Conservation (phyloP, 2,329 filamentous ascomycete genomes). For the Penicillium sp. region DNA sequence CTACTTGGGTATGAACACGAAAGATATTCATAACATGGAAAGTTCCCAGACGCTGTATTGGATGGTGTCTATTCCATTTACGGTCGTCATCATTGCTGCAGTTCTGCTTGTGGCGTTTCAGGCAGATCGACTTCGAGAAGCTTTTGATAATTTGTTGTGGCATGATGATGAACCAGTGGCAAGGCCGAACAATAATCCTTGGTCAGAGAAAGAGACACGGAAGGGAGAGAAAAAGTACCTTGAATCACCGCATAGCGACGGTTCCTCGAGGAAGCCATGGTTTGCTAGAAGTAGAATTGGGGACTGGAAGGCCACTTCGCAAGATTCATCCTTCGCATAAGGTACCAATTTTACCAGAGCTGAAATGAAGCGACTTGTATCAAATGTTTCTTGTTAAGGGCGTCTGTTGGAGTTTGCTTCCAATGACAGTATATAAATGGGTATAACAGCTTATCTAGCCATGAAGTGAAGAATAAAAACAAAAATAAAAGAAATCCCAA, state of each 20-base stretch:
- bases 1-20: constrained; percentile 35
- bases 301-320: background rate
- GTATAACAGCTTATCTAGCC: constrained; percentile 21
- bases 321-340: background rate
- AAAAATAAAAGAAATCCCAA: background rate
- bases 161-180: background rate
- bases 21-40: constrained; percentile 25
- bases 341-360: background rate
- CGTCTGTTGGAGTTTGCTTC: background rate
- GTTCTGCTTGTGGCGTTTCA: background rate
- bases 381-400: background rate
- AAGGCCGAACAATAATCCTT: background rate
- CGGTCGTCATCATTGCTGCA: background rate
- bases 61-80: constrained; percentile 3
- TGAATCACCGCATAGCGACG: background rate
- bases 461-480: constrained; percentile 9
- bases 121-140: background rate
- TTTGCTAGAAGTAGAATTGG: background rate
- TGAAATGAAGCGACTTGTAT: background rate
- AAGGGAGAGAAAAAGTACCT: background rate
- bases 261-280: background rate
- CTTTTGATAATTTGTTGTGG: background rate
- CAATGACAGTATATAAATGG: constrained; percentile 9
- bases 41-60: constrained; percentile 25
- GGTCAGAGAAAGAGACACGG: background rate